Base-by-base conservation (phyloP, 2,329 filamentous ascomycete species). In the Penicillium occitanis region DNA sequence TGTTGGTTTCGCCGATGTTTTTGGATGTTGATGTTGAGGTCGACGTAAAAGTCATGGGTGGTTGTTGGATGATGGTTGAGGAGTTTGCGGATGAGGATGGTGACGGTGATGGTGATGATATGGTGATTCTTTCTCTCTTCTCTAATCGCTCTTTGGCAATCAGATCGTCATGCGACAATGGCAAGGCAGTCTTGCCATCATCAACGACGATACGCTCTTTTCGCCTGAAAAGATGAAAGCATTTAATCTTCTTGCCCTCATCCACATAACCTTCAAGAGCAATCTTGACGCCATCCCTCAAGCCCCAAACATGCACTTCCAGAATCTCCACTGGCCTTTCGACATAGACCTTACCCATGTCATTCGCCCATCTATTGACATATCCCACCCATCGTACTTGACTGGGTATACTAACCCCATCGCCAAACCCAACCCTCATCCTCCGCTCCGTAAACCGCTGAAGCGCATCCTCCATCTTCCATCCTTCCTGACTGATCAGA, bases 381-480 rank as follows among this genome's bases (percentile, higher is more conserved):
- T 99, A 99, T 35, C 85, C 84, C 19, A 99, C 84, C 86, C 91
- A 97, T 10, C 95, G 86, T 67, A 96, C 78, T 77, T 99, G 95
- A 70, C 92, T 97, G 0, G 93, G 93, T 57, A 99, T 99, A 40
- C 91, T 95, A 28, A 99, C 90, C 3, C 95, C 95, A 1, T 89
- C 86, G 1, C 94, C 95, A 75, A 97, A 98, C 19, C 89, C 89
- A 2, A 91, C 90, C 59, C 93, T 83, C 95, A 99, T 99, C 33
- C 95, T 86, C 61, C 92, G 82, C 73, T 93, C 88, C 0, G 95
- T 99, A 73, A 91, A 91, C 19, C 87, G 80, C 65, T 85, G 80
- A 67, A 91, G 77, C 0, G 90, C 90, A 70, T 90, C 87, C 61
- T 86, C 82, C 48, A 84, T 78, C 35, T 81, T 84, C 89, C 89